Percentiles rank a stretch among this genome's conserved stretches.
phyloP scores from a whole-genome alignment of 176 grass and related monocot species.

The Musa beccarii region DNA sequence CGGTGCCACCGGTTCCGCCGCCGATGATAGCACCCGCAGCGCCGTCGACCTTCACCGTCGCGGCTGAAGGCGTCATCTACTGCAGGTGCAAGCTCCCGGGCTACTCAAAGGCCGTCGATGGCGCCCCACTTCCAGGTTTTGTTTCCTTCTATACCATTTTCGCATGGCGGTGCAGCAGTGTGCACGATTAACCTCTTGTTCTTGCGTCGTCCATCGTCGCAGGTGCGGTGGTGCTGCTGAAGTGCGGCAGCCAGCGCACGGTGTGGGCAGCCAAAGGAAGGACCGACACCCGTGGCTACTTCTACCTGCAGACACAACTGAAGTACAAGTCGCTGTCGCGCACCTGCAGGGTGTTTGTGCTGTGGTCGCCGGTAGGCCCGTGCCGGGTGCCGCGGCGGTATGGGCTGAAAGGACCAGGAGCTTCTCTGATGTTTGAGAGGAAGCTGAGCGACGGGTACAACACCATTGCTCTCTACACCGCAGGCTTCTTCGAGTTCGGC shows the following conservation, averaged over 20 bases:
- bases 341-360: no score
- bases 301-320: neutral
- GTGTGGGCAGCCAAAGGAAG: neutral
- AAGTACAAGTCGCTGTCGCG: no score
- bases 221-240: neutral
- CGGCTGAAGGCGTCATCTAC: neutral
- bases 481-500: neutral
- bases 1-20: neutral
- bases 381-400: no score
- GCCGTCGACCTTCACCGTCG: neutral
- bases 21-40: neutral
- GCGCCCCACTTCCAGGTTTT: neutral
- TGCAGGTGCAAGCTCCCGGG: neutral
- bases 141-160: neutral
- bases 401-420: neutral
- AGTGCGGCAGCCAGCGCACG: neutral
- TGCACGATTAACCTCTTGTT: neutral
- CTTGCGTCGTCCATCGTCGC: neutral
- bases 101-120: neutral
- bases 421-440: neutral
- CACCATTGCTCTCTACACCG: neutral
- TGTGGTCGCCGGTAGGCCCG: no score
- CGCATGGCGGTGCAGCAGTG: neutral
- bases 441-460: neutral
- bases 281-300: neutral